Evolutionary conservation across 768 basidiomycete genomes (phyloP), one percentile per base, ranked within the genome.

Genomic region (Suillus ampliporus): DNA sequence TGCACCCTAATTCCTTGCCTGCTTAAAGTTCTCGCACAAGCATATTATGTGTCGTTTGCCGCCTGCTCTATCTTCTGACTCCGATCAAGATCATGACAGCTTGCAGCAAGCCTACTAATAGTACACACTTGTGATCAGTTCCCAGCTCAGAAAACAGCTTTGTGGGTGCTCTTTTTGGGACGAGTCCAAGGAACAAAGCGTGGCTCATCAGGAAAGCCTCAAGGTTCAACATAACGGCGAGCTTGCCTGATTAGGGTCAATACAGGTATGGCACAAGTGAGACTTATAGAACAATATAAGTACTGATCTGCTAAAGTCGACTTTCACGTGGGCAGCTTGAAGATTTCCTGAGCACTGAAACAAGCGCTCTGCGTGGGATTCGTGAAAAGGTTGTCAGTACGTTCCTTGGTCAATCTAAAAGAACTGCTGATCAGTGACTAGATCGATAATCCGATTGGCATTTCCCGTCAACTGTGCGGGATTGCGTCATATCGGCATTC

Each of bases 11-110:
- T 72, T 62, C 59, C 37, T 41, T 52, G 37, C 21, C n/a, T 43
- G 46, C 61, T 60, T 65, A 66, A 71, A 63, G 71, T 66, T 69
- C 61, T 58, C 35, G 64, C 61, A 62, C 70, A 69, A 60, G 60
- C 31, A 61, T 72, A 77, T 75, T 76, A 77, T 77, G 74, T 77
- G 65, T 57, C 50, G 23, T 14, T 56, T 13, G 23, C 34, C 35
- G 59, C 51, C 28, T 37, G 53, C 38, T 17, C 53, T 34, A 37
- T 31, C 52, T 60, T 60, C 58, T 60, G 58, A 23, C 21, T 23
- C 58, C 58, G 58, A 60, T 60, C 58, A 60, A 60, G 58, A 53
- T 54, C 53, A 60, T 60, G 46, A 60, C 44, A 37, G 17, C 44
- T 38, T 54, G 23, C 34, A 15, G 48, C 35, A 51, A 57, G 35